Conservation (phyloP, 164 flowering plant genomes). For the Annona squamosa region DNA sequence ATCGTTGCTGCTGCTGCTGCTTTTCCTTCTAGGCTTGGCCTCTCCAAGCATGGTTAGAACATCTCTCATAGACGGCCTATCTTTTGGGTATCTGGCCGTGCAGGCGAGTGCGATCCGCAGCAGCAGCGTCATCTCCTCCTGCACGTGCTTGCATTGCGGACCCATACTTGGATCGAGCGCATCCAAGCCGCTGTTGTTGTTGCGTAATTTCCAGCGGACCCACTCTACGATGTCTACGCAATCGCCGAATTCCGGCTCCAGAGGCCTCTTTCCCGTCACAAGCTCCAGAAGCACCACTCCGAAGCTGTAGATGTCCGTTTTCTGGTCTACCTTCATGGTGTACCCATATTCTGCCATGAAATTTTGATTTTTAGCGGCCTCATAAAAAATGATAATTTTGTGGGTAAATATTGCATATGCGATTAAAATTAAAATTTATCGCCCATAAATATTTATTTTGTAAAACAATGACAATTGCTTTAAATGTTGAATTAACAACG, state of each 20-base stretch:
- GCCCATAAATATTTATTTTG: too few species aligned
- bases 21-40: conserved; percentile 88
- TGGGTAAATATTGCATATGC: too few species aligned
- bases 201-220: conserved; percentile 52
- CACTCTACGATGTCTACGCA: conserved; percentile 69
- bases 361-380: too few species aligned
- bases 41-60: conserved; percentile 84
- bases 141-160: conserved; percentile 54
- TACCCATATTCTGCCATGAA: conserved; percentile 74
- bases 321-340: conserved; percentile 84
- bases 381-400: too few species aligned
- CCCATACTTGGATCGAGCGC: conserved; percentile 60
- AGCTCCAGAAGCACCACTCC: conserved; percentile 91
- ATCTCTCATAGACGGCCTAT: conserved; percentile 95
- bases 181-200: conserved; percentile 44
- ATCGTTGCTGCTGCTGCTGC: conserved; percentile 39
- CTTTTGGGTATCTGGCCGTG: conserved; percentile 83
- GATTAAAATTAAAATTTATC: too few species aligned
- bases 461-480: too few species aligned
- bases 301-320: conserved; percentile 88
- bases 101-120: conserved; percentile 83
- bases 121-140: conserved; percentile 91
- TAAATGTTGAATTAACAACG: too few species aligned
- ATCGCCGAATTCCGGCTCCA: conserved; percentile 75
- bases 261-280: conserved; percentile 61